Evolutionary conservation across 192 early-diverging fungal genomes (phyloP), one percentile per base, ranked within the genome.

Genomic region (Funneliformis geosporum): DNA sequence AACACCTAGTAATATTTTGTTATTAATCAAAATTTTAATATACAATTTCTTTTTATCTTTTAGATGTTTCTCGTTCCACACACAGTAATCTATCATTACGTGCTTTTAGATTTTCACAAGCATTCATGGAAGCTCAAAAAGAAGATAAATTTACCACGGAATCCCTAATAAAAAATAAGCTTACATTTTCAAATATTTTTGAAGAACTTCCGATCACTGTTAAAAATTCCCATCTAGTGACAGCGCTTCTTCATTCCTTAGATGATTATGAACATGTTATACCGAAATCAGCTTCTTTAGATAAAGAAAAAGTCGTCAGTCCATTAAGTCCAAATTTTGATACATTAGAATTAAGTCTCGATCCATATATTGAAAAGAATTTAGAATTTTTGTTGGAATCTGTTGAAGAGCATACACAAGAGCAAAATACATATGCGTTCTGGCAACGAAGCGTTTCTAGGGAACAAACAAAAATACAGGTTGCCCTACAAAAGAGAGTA

Each of bases 401-500:
- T 16, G 90, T 96, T 38, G 98, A 99, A 74, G 95, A 94, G 38
- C 92, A 97, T 72, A 92, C 92, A 65, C 95, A 95, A 85, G 94
- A 97, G 81, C 93, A 95, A 78, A 93, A 92, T 89, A 92, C 95
- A 81, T 97, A 95, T 89, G 92, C 94, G 80, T 94, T 94, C 84
- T 99, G 98, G 98, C 94, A 98, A 86, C 92, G 96, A 80, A 92
- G 89, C 73, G 87, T 94, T 82, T 91, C 93, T 77, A 93, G 94
- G 83, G 98, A 99, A 82, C 93, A 96, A 87, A 84, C 88, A 78
- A 92, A 92, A 84, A 85, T 92, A 77, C 82, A 88, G 88, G 79
- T 90, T 86, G 87, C 87, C 76, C 59, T 89, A 73, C 64, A 83
- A 67, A 89, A 86, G 83, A 87, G 89, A 81, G 89, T 90, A 85